Conservation (phyloP, 2,329 filamentous ascomycete genomes). For the Shiraia sp. region DNA sequence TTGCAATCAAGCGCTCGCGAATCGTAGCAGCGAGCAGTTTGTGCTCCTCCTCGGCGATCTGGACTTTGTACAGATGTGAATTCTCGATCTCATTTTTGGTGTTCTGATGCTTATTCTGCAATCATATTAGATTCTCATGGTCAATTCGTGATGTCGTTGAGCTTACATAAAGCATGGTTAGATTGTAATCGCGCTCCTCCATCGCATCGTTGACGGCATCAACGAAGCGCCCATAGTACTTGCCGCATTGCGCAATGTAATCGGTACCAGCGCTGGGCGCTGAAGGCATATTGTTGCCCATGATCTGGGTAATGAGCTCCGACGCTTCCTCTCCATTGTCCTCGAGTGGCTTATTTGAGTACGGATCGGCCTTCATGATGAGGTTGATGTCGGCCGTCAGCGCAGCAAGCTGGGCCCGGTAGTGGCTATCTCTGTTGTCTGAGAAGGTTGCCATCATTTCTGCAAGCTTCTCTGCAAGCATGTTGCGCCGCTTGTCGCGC, state of each 20-base stretch:
- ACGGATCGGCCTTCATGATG: conserved; percentile 83
- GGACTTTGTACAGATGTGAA: conserved; percentile 62
- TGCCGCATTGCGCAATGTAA: conserved; percentile 68
- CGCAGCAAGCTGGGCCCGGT: conserved; percentile 85
- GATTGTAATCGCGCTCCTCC: conserved; percentile 81
- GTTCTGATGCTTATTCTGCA: conserved; percentile 61
- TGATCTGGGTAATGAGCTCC: conserved; percentile 57
- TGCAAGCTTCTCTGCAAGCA: conserved; percentile 76
- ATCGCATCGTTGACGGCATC: conserved; percentile 85
- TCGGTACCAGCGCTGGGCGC: conserved; percentile 67
- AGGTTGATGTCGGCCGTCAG: conserved; percentile 90
- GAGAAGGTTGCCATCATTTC: conserved; percentile 77
- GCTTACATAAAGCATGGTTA: conserved; percentile 79
- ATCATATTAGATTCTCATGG: conserved; percentile 14
- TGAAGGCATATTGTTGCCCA: conserved; percentile 46
- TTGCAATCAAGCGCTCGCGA: conserved; percentile 63
- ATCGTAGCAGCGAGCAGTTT: conserved; percentile 61
- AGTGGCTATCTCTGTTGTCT: conserved; percentile 79
- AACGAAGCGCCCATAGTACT: conserved; percentile 82
- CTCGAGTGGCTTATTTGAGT: conserved; percentile 70
- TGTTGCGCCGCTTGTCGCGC: conserved; percentile 85
- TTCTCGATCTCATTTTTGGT: conserved; percentile 60
- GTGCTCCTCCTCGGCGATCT: conserved; percentile 66
- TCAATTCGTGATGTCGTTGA: neutral
- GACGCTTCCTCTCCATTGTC: conserved; percentile 68